Base-by-base conservation (phyloP, 768 basidiomycete genomes). In the Dioszegia crocea region DNA sequence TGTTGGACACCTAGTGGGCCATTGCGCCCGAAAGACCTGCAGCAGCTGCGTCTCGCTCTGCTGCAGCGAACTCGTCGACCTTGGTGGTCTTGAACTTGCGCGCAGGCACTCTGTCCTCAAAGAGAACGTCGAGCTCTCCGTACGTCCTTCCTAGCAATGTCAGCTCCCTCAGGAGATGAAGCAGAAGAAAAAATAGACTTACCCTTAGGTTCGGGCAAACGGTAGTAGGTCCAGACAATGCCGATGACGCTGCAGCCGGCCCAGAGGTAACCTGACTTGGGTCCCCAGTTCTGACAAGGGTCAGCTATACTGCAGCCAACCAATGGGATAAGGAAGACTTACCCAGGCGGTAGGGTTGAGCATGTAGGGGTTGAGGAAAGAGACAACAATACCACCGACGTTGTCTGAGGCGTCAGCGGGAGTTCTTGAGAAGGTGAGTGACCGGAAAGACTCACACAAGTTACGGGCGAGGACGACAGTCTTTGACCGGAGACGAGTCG, bases 111-210 rank as follows among this genome's bases (percentile, higher is more conserved):
- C 57, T 51, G 9, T 63, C 59, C 40, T 64, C 64, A 63, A 73
- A 75, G 38, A 75, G 40, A 21, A 68, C 63, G 48, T 75, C 73
- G n/a, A 75, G 59, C 47, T 75, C 59, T 4, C 36, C 58, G 31
- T 53, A 59, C 4, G 50, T 52, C 11, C 39, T 10, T 9, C 51
- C 51, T 53, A 14, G 12, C 12, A 5, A 30, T 6, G 26, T 48
- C 47, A 48, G 65, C 39, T 9, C 26, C 4, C 4, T 19, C 40
- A 16, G 3, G 10, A 16, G 8, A 54, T 31, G 12, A 1, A 17
- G 8, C 8, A 2, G n/a, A 19, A 3, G 8, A 3, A 8, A 23
- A 27, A 23, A 48, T 29, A 14, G 26, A 48, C 40, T 56, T 33
- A 38, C 30, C 57, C 38, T 63, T 59, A n/a, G 57, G 52, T 41